These are phyloP conservation scores for Pholiota molesta DNA, from an alignment of 768 basidiomycete species.

Conservation along the genomic window DNA sequence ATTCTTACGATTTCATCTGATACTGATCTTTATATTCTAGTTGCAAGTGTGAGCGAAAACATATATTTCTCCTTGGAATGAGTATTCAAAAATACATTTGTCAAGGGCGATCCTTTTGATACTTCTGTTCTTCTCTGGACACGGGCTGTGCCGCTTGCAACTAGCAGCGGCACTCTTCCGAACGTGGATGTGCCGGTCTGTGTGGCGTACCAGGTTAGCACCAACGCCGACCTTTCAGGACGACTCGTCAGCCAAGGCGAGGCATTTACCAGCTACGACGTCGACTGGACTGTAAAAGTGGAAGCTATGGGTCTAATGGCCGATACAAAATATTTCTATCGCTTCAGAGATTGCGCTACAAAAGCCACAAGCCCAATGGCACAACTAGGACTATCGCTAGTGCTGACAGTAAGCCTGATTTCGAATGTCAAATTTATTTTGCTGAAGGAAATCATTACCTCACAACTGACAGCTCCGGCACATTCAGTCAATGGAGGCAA, in stretches of 20 bases:
- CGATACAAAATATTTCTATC: slow-evolving; percentile 58
- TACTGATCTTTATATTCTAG: slow-evolving; percentile 31
- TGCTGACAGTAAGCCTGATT: slow-evolving; percentile 40
- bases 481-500: slow-evolving; percentile 53
- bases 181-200: slow-evolving; percentile 56
- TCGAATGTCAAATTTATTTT: not conserved
- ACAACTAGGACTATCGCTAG: slow-evolving; percentile 52
- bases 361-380: slow-evolving; percentile 49
- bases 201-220: slow-evolving; percentile 47
- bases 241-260: slow-evolving; percentile 43
- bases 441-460: not conserved
- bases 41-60: slow-evolving; percentile 45
- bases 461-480: slow-evolving; percentile 40
- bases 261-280: slow-evolving; percentile 59
- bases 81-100: slow-evolving; percentile 1
- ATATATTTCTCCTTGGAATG: not conserved
- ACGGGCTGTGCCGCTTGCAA: slow-evolving; percentile 43
- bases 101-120: slow-evolving; percentile 56
- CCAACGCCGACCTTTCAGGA: slow-evolving; percentile 36
- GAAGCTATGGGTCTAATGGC: slow-evolving; percentile 53
- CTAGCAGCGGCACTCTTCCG: slow-evolving; percentile 33
- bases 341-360: slow-evolving; percentile 58
- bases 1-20: not conserved
- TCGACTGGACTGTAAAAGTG: slow-evolving; percentile 64
- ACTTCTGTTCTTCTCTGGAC: slow-evolving; percentile 62